Conservation (phyloP, 2,329 filamentous ascomycete genomes). For the Aureobasidium sp. region DNA sequence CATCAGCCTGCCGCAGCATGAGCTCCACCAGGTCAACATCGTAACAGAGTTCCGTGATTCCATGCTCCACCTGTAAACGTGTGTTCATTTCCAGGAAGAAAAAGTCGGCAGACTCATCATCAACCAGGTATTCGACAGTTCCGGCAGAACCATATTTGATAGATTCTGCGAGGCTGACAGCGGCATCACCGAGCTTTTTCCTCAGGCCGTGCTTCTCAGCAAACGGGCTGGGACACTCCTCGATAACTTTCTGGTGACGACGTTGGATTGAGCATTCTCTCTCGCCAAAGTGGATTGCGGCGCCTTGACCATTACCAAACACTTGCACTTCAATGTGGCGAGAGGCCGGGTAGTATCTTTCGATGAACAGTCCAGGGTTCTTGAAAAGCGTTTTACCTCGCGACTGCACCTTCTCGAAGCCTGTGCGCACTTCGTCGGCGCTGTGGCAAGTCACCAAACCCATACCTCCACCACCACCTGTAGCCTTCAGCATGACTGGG, state of each 20-base stretch:
- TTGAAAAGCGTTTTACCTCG: constrained; percentile 75
- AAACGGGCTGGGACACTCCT: constrained; percentile 78
- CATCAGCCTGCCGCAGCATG: constrained; percentile 51
- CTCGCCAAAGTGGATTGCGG: constrained; percentile 78
- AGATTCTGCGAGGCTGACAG: constrained; percentile 57
- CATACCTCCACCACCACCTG: constrained; percentile 64
- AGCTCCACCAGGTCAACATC: constrained; percentile 48
- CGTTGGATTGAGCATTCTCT: constrained; percentile 83
- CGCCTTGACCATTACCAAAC: constrained; percentile 74
- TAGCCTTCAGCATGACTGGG: constrained; percentile 53
- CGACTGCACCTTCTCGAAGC: constrained; percentile 55
- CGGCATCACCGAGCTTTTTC: constrained; percentile 57
- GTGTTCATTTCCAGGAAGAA: constrained; percentile 60
- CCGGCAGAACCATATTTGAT: constrained; percentile 73
- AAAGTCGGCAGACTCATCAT: constrained; percentile 73
- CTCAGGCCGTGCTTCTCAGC: constrained; percentile 49
- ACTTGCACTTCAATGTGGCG: constrained; percentile 87
- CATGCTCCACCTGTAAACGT: constrained; percentile 52
- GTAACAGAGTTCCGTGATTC: constrained; percentile 52
- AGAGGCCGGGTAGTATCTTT: constrained; percentile 71
- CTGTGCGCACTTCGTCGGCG: constrained; percentile 61
- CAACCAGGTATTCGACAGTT: constrained; percentile 85
- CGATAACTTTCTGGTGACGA: constrained; percentile 83
- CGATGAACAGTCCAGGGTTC: constrained; percentile 75
- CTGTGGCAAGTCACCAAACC: constrained; percentile 70